Evolutionary conservation across 192 early-diverging fungal species (phyloP), one percentile per base, ranked within the genome.

Genomic region (Coemansia sp.): DNA sequence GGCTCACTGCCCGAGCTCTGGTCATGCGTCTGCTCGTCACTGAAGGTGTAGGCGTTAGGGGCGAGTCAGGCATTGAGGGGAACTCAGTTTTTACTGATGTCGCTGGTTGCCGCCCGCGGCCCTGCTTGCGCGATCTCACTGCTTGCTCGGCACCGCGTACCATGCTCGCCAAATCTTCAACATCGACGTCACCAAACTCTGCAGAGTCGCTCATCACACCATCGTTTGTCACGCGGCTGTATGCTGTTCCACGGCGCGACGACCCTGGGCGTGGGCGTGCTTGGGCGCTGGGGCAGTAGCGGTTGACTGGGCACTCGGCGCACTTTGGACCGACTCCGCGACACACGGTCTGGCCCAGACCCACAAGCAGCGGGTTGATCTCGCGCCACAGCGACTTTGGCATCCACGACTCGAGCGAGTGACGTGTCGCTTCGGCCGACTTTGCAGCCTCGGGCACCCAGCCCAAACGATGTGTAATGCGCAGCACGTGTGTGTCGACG

Each of bases 401-500:
- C 51, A 98, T 73, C 94, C 93, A 94, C 14, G 82, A 81, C 72
- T 96, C 85, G 82, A 74, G 70, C 15, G 83, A 86, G 62, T 83
- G 78, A 23, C 94, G 71, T 8, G 95, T 95, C 2, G 80, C 86
- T 68, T 97, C 96, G 9, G 96, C 93, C 20, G 86, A 85, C 44
- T 85, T 84, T 10, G 87, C 83, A 46, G 83, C 84, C 5, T 89
- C 90, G 20, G 84, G 82, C 15, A 89, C 86, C 95, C 95, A 98
- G 15, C 92, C 93, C 15, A 98, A 77, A 5, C 93, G 80, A 59
- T 96, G 94, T 19, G 86, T 52, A 42, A 98, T 97, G 46, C 94
- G 85, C 79, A 95, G 91, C 10, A 97, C 95, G 76, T 98, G 96
- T 0, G 91, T 91, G 72, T 98, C 95, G 12, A 98, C 96, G 2